These are phyloP conservation scores for Skeletonema marinoi DNA, from an alignment of 108 stramenopile species.

Conservation along the genomic window DNA sequence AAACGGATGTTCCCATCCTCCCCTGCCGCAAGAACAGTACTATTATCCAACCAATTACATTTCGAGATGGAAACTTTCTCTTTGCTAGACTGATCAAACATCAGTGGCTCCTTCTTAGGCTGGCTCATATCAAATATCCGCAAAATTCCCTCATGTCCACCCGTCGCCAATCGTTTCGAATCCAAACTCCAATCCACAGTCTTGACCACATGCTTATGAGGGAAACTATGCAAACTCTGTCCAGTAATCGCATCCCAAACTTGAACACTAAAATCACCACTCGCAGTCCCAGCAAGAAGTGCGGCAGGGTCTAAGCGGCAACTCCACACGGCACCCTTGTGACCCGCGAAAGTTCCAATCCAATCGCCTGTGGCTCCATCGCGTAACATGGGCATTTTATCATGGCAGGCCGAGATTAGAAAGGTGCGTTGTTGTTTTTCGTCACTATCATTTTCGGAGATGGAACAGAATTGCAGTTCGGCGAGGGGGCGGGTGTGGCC, in stretches of 20 bases:
- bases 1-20: constrained; percentile 74
- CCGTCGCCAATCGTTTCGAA: constrained; percentile 82
- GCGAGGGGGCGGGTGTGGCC: constrained; percentile 92
- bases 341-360: constrained; percentile 98
- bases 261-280: constrained; percentile 84
- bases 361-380: constrained; percentile 96
- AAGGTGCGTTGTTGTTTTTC: constrained; percentile 38
- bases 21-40: constrained; percentile 59
- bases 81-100: constrained; percentile 34
- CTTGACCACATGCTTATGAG: constrained; percentile 97
- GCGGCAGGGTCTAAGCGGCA: constrained; percentile 86
- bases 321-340: constrained; percentile 99
- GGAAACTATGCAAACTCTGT: constrained; percentile 63
- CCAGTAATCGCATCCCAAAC: constrained; percentile 94
- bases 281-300: constrained; percentile 86
- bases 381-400: constrained; percentile 95
- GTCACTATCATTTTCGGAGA: constrained; percentile 43
- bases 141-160: constrained; percentile 93
- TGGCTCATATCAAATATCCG: constrained; percentile 80
- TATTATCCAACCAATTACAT: constrained; percentile 60
- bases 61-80: constrained; percentile 72
- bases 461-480: constrained; percentile 80
- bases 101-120: constrained; percentile 23
- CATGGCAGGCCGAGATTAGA: constrained; percentile 85
- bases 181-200: constrained; percentile 90